phyloP scores from a whole-genome alignment of 2,329 filamentous ascomycete species.

The Akanthomyces dipterigenus region DNA sequence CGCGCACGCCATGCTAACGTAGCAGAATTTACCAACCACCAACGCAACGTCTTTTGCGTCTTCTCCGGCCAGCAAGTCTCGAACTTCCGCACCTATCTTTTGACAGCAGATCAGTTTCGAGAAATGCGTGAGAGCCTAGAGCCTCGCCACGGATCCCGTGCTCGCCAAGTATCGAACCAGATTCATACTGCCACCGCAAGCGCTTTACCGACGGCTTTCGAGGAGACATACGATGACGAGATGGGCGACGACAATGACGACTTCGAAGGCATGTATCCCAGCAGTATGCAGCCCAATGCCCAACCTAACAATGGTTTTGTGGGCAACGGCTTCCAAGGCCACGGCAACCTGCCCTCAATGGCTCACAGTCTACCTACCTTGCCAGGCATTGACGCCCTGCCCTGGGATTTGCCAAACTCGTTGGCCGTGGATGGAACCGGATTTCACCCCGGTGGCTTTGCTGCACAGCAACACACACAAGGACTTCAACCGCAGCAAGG shows the following conservation, averaged over 20 bases:
- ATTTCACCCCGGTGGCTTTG: not conserved
- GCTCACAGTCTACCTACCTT: conserved; percentile 7
- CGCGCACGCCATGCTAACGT: conserved; percentile 20
- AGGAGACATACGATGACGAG: conserved; percentile 35
- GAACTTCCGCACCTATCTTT: conserved; percentile 72
- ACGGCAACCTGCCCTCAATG: not conserved
- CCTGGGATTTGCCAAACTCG: not conserved
- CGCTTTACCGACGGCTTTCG: conserved; percentile 20
- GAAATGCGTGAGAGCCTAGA: conserved; percentile 31
- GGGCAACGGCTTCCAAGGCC: not conserved
- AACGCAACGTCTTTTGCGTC: conserved; percentile 93
- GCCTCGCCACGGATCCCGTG: conserved; percentile 13
- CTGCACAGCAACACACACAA: not conserved
- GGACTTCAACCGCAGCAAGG: conserved; percentile 16
- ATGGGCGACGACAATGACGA: conserved; percentile 39
- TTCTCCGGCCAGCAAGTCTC: conserved; percentile 84
- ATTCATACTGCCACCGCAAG: conserved; percentile 14
- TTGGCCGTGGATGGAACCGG: not conserved
- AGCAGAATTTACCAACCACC: conserved; percentile 86
- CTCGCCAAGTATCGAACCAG: conserved; percentile 3
- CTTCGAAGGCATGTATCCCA: conserved; percentile 33
- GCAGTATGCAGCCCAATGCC: conserved; percentile 31
- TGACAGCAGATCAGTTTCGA: conserved; percentile 44
- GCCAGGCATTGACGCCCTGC: not conserved
- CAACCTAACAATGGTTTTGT: conserved; percentile 1